These are phyloP conservation scores for Galeopsis tetrahit DNA, from an alignment of 257 asterid species.

Conservation along the genomic window DNA sequence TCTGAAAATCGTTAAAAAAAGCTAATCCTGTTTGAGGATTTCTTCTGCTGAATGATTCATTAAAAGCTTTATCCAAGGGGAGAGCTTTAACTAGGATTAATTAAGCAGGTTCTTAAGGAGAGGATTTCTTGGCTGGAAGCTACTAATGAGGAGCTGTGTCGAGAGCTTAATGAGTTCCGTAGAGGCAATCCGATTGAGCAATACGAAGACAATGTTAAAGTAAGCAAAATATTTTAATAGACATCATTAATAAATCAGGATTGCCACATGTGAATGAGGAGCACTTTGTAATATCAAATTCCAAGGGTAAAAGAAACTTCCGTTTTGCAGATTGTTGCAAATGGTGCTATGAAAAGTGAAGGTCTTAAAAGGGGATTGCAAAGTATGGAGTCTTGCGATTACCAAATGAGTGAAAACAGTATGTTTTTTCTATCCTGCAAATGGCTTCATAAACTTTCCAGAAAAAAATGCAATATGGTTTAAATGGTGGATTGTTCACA, in stretches of 20 bases:
- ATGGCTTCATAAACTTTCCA: slow-evolving; percentile 12
- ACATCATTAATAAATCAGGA: not conserved
- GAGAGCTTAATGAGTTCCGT: slow-evolving; percentile 82
- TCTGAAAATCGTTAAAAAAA: not conserved
- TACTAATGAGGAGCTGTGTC: slow-evolving; percentile 81
- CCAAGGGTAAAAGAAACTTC: slow-evolving; percentile 23
- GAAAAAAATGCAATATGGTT: not conserved
- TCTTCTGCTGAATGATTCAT: slow-evolving; percentile 7
- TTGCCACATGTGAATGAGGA: not conserved
- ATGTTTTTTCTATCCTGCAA: slow-evolving; percentile 40
- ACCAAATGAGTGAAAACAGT: slow-evolving; percentile 93
- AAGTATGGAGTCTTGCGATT: slow-evolving; percentile 88
- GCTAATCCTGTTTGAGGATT: not conserved
- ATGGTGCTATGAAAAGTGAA: slow-evolving; percentile 65
- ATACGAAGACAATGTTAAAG: slow-evolving; percentile 63
- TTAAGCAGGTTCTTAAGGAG: slow-evolving; percentile 80
- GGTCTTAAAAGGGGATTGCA: slow-evolving; percentile 92
- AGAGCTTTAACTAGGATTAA: slow-evolving; percentile 29
- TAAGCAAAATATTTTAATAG: slow-evolving; percentile 37
- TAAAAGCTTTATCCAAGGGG: slow-evolving; percentile 1
- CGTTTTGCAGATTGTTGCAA: slow-evolving; percentile 57
- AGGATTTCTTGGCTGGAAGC: slow-evolving; percentile 93
- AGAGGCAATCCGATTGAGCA: slow-evolving; percentile 57
- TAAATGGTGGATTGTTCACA: slow-evolving; percentile 16
- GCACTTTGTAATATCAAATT: not conserved